A percentile compares a stretch with the other conserved stretches of the same genome.
phyloP scores from a whole-genome alignment of 148 eudicot species.

The Rhododendron ferrugineum region DNA sequence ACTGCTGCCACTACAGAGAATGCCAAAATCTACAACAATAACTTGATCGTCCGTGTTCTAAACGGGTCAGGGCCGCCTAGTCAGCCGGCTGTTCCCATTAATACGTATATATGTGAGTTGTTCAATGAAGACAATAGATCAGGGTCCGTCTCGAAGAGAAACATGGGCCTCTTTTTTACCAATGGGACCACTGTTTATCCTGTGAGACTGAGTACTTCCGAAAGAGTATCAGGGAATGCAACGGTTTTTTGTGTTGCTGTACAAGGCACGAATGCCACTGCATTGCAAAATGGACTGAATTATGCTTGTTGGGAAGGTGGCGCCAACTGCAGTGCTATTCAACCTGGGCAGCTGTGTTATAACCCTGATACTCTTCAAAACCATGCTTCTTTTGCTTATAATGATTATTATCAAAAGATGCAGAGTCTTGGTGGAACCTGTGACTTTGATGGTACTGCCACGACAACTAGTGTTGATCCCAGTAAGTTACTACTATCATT shows the following conservation, averaged over 20 bases:
- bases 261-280: conserved; percentile 49
- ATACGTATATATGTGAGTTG: conserved; percentile 80
- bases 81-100: conserved; percentile 61
- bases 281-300: conserved; percentile 60
- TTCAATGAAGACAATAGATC: conserved; percentile 75
- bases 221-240: conserved; percentile 36
- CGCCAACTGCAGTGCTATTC: conserved; percentile 83
- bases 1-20: conserved; percentile 68
- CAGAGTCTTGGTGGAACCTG: conserved; percentile 78
- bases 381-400: conserved; percentile 94
- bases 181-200: conserved; percentile 79
- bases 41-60: conserved; percentile 65
- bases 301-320: conserved; percentile 97
- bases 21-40: conserved; percentile 66
- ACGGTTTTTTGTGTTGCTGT: conserved; percentile 67
- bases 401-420: conserved; percentile 89
- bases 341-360: conserved; percentile 72
- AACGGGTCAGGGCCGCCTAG: conserved; percentile 92
- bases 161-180: conserved; percentile 64
- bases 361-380: conserved; percentile 71
- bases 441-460: conserved; percentile 88
- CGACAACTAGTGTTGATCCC: conserved; percentile 56
- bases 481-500: conserved; percentile 46
- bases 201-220: conserved; percentile 39
- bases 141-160: conserved; percentile 74